Percentiles rank a stretch among this genome's conserved stretches.
Conservation (phyloP, 73 alveolate species). For the Stentor roeselii region DNA sequence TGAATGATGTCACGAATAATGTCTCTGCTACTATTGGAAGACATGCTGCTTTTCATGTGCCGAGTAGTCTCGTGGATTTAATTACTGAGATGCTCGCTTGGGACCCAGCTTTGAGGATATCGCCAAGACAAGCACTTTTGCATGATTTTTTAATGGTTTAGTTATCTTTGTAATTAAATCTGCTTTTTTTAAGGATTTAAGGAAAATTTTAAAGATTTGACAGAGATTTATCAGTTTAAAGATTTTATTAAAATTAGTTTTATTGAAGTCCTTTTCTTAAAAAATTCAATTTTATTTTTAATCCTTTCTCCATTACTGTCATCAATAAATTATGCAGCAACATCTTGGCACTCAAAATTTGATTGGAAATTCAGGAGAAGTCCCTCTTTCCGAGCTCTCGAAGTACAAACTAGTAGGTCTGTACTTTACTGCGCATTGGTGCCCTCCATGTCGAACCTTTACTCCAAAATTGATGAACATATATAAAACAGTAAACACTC, state of each 20-base stretch:
- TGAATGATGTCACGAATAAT: background rate
- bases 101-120: slow-evolving; percentile 53
- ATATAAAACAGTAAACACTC: slow-evolving; percentile 27
- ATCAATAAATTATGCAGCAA: background rate
- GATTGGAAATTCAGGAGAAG: background rate
- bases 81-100: slow-evolving; percentile 48
- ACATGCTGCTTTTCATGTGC: slow-evolving; percentile 22
- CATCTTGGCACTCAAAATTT: background rate
- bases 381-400: background rate
- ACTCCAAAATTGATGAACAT: slow-evolving; percentile 56
- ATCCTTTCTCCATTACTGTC: background rate
- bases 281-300: no score
- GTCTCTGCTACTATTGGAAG: background rate
- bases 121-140: slow-evolving; percentile 55
- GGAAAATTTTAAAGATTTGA: no score
- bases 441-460: slow-evolving; percentile 72
- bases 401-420: slow-evolving; percentile 6
- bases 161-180: background rate
- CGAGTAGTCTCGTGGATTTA: slow-evolving; percentile 33
- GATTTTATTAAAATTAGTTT: background rate
- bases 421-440: slow-evolving; percentile 67
- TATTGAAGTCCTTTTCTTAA: background rate
- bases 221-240: background rate
- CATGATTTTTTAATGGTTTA: slow-evolving; percentile 47
- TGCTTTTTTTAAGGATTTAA: background rate